Conservation (phyloP, 2,329 filamentous ascomycete genomes). For the Diplodia mutila region DNA sequence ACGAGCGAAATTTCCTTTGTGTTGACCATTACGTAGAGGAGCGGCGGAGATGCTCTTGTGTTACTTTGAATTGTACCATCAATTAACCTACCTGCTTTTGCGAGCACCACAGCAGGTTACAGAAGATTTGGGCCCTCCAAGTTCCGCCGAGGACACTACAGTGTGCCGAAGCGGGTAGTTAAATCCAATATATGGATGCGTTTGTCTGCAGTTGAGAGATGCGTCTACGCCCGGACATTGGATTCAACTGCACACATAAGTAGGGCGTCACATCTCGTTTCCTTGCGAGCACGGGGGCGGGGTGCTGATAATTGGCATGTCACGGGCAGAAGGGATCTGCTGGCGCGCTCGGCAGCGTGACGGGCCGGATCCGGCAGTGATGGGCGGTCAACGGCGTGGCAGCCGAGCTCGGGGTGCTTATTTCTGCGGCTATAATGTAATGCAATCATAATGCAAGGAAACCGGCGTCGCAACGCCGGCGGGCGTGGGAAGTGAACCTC, state of each 20-base stretch:
- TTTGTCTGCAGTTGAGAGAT: neutral
- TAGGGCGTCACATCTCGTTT: neutral
- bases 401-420: conserved; percentile 1
- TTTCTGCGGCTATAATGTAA: neutral
- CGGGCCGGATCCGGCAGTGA: conserved; percentile 7
- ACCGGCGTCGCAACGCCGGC: conserved; percentile 6
- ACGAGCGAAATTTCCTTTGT: conserved; percentile 27
- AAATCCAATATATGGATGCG: neutral
- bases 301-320: conserved; percentile 1
- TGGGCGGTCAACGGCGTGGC: neutral
- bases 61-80: conserved; percentile 24
- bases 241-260: neutral
- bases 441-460: conserved; percentile 9
- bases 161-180: neutral
- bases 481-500: conserved; percentile 6
- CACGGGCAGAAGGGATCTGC: conserved; percentile 14
- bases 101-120: neutral
- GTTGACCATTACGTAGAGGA: conserved; percentile 26
- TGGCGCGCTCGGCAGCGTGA: conserved; percentile 7
- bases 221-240: neutral
- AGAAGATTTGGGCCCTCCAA: neutral
- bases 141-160: neutral
- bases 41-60: conserved; percentile 21
- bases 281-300: conserved; percentile 7
- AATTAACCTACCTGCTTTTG: conserved; percentile 19